Evolutionary conservation across 2,329 filamentous ascomycete genomes (phyloP).

Genomic region (Xylariaceae sp.): DNA sequence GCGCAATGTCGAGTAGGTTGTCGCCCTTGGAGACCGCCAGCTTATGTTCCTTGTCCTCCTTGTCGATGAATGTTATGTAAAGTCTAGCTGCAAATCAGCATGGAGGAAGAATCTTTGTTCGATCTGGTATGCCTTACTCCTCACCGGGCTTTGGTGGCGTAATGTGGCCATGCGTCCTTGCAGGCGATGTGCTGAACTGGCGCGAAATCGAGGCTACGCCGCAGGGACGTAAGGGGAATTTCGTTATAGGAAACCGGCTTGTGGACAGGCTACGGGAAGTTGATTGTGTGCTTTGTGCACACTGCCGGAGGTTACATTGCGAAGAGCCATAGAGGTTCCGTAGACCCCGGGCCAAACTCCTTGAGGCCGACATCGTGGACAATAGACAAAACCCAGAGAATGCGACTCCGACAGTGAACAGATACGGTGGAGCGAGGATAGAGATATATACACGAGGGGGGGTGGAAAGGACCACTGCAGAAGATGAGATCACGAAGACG

Average conservation of each 20-base stretch:
- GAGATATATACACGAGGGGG: not conserved
- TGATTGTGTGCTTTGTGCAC: too few relatives aligned
- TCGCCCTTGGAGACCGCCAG: conserved; percentile 81
- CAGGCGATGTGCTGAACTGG: conserved; percentile 60
- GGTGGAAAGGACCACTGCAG: not conserved
- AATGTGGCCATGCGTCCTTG: conserved; percentile 70
- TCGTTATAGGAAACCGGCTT: conserved; percentile 3
- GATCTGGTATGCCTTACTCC: conserved; percentile 59
- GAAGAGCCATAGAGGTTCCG: not conserved
- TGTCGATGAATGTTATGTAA: conserved; percentile 89
- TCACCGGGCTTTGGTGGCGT: conserved; percentile 82
- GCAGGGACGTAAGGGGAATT: not conserved
- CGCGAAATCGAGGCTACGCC: too few relatives aligned
- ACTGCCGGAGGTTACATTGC: not conserved
- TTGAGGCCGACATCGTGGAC: not conserved
- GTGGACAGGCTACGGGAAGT: not conserved
- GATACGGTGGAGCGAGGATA: conserved; percentile 1
- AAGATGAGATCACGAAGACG: not conserved
- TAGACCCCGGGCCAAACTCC: not conserved
- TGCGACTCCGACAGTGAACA: too few relatives aligned
- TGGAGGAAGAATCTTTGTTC: not conserved
- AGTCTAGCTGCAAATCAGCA: conserved; percentile 49
- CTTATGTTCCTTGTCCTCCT: conserved; percentile 72
- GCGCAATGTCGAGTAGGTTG: conserved; percentile 92
- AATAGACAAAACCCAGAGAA: too few relatives aligned